These are phyloP conservation scores for Paraconiothyrium sp. DNA, from an alignment of 2,329 filamentous ascomycete species.

Conservation along the genomic window DNA sequence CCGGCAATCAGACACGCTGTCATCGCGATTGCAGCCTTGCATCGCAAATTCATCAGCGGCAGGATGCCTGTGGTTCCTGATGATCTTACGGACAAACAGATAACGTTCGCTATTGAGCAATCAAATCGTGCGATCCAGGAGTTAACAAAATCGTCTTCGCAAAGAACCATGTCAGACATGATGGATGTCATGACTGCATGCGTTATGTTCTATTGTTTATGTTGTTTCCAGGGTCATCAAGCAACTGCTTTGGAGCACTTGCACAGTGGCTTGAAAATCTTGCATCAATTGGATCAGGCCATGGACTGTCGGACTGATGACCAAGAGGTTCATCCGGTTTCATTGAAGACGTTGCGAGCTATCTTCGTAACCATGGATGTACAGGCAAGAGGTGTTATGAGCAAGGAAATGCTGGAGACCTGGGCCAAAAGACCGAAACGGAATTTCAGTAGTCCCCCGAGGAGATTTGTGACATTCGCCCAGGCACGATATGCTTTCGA, in stretches of 20 bases:
- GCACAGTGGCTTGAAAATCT: slow-evolving; percentile 41
- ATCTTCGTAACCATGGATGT: slow-evolving; percentile 44
- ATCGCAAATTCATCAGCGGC: slow-evolving; percentile 41
- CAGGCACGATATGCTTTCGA: slow-evolving; percentile 34
- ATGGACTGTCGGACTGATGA: slow-evolving; percentile 16
- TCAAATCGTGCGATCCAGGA: slow-evolving; percentile 36
- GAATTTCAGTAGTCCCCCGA: slow-evolving; percentile 13
- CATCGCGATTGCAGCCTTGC: slow-evolving; percentile 43
- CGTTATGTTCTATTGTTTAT: slow-evolving; percentile 43
- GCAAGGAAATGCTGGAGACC: slow-evolving; percentile 21
- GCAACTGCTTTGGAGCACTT: slow-evolving; percentile 39
- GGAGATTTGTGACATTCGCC: slow-evolving; percentile 19
- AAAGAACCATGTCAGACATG: slow-evolving; percentile 28
- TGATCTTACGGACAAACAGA: slow-evolving; percentile 33
- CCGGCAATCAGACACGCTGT: slow-evolving; percentile 43
- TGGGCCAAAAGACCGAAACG: slow-evolving; percentile 39
- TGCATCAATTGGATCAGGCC: slow-evolving; percentile 37
- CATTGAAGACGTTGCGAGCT: slow-evolving; percentile 37
- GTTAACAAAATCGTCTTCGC: slow-evolving; percentile 17
- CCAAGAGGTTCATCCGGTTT: slow-evolving; percentile 31
- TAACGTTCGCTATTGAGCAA: slow-evolving; percentile 44
- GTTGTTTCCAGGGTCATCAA: slow-evolving; percentile 45
- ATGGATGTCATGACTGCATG: slow-evolving; percentile 43
- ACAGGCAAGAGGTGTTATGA: slow-evolving; percentile 41
- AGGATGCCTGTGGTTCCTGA: slow-evolving; percentile 31